Base-by-base conservation (phyloP, 2,329 filamentous ascomycete genomes). In the Sporothrix dimorphospora region DNA sequence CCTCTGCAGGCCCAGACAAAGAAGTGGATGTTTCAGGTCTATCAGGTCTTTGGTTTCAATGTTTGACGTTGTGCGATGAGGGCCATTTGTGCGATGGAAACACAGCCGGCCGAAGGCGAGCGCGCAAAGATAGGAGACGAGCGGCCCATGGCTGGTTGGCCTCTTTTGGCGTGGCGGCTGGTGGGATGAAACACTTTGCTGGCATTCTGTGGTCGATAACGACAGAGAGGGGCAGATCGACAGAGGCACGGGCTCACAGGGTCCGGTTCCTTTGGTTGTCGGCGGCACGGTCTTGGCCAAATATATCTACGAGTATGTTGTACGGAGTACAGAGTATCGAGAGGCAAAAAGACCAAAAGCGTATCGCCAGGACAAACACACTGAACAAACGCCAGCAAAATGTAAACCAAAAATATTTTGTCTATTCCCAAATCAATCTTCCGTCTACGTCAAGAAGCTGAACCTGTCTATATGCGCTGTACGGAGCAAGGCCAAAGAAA, bases 361-460 rank as follows among this genome's bases (percentile, higher is more conserved):
- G 38, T 27, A 27, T 45, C 34, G 16, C 55, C 14, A 40, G 34
- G 16, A 8, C 53, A 19, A 61, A 38, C 14, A 38, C 27, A 4
- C 7, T 38, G 8, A 59, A 40, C 7, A 61, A 40, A 12, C 34
- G 19, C 30, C 55, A 45, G 16, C 8, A n/a, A n/a, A 3, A 51
- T 24, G 14, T 30, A 47, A 65, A 66, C 24, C 42, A 30, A 34
- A 63, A 66, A 66, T 24, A 34, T 49, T 68, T 68, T 68, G 65
- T 68, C 65, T 68, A 68, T 68, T 68, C 47, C 65, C 47, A 53
- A 65, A 68, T 53, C 42, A 53, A 40, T 53, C 65, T 51, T 68
- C 47, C 19, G 21, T 68, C 65, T 53, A 53, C 45, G 47, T 68
- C 45, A n/a, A 68, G 63, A 51, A 68, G 27, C 12, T 40, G 30